Evolutionary conservation across 2,329 filamentous ascomycete species (phyloP).

Genomic region (Hypoxylon rubiginosum): DNA sequence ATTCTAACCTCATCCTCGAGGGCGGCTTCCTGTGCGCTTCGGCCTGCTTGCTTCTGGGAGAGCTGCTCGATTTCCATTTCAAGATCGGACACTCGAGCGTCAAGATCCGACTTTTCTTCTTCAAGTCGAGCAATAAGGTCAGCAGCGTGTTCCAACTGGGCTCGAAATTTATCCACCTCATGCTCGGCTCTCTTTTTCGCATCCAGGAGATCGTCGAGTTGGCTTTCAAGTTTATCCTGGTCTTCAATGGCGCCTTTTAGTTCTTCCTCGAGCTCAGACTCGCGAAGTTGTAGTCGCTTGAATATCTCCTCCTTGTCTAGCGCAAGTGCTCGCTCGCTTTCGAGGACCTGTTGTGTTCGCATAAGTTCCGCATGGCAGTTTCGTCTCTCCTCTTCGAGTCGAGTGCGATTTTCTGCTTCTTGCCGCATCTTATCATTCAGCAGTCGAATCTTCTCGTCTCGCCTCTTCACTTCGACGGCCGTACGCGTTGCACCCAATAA

Average conservation of each 20-base stretch:
- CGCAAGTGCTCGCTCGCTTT: slow-evolving; percentile 94
- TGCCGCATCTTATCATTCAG: slow-evolving; percentile 86
- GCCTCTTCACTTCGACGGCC: slow-evolving; percentile 92
- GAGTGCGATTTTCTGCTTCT: slow-evolving; percentile 80
- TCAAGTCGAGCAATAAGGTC: slow-evolving; percentile 88
- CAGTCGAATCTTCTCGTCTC: slow-evolving; percentile 92
- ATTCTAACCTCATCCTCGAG: slow-evolving; percentile 89
- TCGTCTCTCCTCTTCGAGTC: slow-evolving; percentile 90
- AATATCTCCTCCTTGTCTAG: slow-evolving; percentile 99
- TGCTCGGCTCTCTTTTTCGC: slow-evolving; percentile 91
- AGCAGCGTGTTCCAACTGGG: slow-evolving; percentile 91
- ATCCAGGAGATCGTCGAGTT: slow-evolving; percentile 88
- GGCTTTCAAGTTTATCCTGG: slow-evolving; percentile 92
- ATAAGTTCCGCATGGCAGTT: slow-evolving; percentile 89
- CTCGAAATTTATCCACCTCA: slow-evolving; percentile 81
- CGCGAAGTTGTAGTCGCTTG: slow-evolving; percentile 92
- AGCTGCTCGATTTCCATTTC: slow-evolving; percentile 79
- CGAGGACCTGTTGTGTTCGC: slow-evolving; percentile 91
- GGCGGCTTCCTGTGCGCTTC: slow-evolving; percentile 80
- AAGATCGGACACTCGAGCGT: slow-evolving; percentile 75
- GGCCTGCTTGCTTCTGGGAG: slow-evolving; percentile 77
- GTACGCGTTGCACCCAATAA: slow-evolving; percentile 92
- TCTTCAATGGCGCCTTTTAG: slow-evolving; percentile 92
- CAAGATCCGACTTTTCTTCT: slow-evolving; percentile 83
- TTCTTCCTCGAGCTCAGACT: slow-evolving; percentile 92